phyloP scores from a whole-genome alignment of 352 stramenopile genomes.

The Phytophthora tubulina region DNA sequence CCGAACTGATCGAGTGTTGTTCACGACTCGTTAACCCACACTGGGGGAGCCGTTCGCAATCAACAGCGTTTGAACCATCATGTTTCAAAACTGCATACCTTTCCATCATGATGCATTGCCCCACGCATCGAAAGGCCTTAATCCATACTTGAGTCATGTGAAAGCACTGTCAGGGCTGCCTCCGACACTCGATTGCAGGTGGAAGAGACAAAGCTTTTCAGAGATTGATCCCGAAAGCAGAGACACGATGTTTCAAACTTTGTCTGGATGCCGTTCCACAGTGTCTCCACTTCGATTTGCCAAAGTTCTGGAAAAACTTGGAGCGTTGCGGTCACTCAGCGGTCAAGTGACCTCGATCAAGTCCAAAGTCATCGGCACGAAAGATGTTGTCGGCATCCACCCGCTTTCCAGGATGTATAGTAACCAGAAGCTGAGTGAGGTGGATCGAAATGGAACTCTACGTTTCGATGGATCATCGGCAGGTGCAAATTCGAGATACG shows the following conservation, averaged over 20 bases:
- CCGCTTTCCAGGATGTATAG: background rate
- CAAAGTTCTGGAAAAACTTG: slow-evolving; percentile 14
- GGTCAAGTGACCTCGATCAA: slow-evolving; percentile 9
- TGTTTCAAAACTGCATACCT: slow-evolving; percentile 26
- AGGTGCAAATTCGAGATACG: slow-evolving; percentile 29
- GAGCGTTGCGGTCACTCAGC: background rate
- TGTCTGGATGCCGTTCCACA: slow-evolving; percentile 7
- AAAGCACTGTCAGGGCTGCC: slow-evolving; percentile 4
- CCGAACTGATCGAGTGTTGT: slow-evolving; percentile 31
- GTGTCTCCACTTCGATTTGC: slow-evolving; percentile 33
- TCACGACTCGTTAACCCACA: slow-evolving; percentile 13
- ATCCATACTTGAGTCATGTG: slow-evolving; percentile 2
- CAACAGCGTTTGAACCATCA: background rate
- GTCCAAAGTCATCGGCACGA: slow-evolving; percentile 7
- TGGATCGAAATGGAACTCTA: background rate
- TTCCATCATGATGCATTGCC: slow-evolving; percentile 8
- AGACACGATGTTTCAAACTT: slow-evolving; percentile 7
- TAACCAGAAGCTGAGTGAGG: background rate
- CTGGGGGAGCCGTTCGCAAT: slow-evolving; percentile 11
- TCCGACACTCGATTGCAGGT: slow-evolving; percentile 23
- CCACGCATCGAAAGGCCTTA: slow-evolving; percentile 11
- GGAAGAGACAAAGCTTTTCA: slow-evolving; percentile 22
- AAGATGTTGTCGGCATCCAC: background rate
- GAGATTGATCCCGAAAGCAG: slow-evolving; percentile 24
- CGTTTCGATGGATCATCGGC: slow-evolving; percentile 1